phyloP scores from a whole-genome alignment of 495 filamentous ascomycete genomes.

The Xylaria sp. region DNA sequence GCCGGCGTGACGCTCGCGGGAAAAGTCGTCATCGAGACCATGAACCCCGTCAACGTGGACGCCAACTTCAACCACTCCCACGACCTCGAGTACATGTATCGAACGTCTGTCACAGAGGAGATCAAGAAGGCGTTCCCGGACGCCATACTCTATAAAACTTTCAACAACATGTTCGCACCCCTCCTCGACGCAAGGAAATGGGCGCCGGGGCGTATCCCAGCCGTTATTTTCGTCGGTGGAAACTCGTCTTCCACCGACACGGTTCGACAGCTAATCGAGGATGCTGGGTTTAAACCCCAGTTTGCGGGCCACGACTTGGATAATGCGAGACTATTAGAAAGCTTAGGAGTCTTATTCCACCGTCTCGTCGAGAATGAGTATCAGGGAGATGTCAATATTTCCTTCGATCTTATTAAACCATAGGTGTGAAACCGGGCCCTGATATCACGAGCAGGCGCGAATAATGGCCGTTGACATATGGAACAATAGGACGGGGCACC shows the following conservation, averaged over 20 bases:
- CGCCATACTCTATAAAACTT: neutral
- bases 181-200: neutral
- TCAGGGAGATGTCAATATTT: neutral
- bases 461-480: neutral
- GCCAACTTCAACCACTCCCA: neutral
- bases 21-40: neutral
- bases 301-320: neutral
- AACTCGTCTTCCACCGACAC: neutral
- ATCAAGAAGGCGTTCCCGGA: neutral
- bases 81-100: neutral
- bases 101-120: neutral
- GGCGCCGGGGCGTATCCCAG: neutral
- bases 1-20: neutral
- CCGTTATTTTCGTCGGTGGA: neutral
- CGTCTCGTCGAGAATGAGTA: neutral
- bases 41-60: neutral
- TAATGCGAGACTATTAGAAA: neutral
- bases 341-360: neutral
- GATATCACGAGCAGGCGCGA: no score
- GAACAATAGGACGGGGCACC: neutral
- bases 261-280: neutral
- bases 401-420: neutral
- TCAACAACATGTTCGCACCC: neutral
- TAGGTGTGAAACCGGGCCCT: no score
- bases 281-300: neutral